These are phyloP conservation scores for Pelargonium hybrid DNA, from an alignment of 441 rosid species.

Conservation along the genomic window DNA sequence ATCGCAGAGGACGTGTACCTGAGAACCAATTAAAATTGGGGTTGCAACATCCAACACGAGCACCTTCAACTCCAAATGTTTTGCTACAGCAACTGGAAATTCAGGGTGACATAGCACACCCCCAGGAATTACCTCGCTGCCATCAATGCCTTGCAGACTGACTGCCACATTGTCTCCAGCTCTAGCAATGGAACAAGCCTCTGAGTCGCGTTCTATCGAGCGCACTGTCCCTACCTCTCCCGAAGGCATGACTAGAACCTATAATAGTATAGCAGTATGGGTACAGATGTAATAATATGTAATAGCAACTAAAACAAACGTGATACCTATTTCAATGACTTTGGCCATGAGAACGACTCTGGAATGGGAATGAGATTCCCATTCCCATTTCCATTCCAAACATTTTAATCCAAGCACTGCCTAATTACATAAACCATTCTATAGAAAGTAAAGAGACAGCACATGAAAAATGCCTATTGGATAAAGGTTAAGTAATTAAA, in stretches of 20 bases:
- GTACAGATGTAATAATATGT: too few relatives aligned
- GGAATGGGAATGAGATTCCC: too few relatives aligned
- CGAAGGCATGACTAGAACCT: constrained; percentile 85
- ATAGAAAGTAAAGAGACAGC: too few relatives aligned
- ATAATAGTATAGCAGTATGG: constrained; percentile 7
- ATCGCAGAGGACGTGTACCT: constrained; percentile 30
- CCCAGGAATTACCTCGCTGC: constrained; percentile 57
- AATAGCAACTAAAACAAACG: not conserved
- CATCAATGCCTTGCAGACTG: constrained; percentile 67
- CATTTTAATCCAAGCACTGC: too few relatives aligned
- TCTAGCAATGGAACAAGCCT: constrained; percentile 58
- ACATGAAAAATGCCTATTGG: too few relatives aligned
- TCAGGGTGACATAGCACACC: constrained; percentile 89
- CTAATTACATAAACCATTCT: too few relatives aligned
- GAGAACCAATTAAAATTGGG: constrained; percentile 85
- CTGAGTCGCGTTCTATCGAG: constrained; percentile 64
- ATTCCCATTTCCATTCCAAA: too few relatives aligned
- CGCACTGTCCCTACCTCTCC: constrained; percentile 70
- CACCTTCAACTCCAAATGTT: constrained; percentile 66
- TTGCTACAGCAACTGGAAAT: constrained; percentile 61
- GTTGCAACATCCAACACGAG: constrained; percentile 57
- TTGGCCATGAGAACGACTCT: not conserved
- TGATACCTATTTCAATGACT: constrained; percentile 4
- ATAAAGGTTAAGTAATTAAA: too few relatives aligned
- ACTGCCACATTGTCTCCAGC: constrained; percentile 79